A percentile compares a stretch with the other conserved stretches of the same genome.
phyloP scores from a whole-genome alignment of 1,284 basidiomycete species.

The Ganoderma resinaceum region DNA sequence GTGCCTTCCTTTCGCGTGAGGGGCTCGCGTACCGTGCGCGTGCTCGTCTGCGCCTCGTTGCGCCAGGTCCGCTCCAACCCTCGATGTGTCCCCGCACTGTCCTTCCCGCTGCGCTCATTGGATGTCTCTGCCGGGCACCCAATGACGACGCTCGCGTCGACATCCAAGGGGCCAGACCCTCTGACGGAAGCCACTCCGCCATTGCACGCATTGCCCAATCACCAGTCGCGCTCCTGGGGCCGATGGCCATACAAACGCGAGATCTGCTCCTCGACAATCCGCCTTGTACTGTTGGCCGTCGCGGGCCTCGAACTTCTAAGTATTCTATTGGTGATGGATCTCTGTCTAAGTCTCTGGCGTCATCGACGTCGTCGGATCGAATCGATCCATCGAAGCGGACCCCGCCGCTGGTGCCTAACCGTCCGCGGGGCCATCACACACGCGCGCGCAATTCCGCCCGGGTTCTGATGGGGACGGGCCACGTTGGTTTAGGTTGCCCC shows the following conservation, averaged over 20 bases:
- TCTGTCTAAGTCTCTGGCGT: conserved; percentile 3
- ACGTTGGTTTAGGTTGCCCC: conserved; percentile 29
- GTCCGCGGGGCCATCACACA: neutral
- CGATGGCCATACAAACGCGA: neutral
- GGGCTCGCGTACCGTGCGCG: neutral
- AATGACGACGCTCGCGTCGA: neutral
- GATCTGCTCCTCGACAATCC: conserved; percentile 11
- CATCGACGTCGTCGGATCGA: conserved; percentile 3
- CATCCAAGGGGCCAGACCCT: neutral
- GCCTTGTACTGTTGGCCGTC: neutral
- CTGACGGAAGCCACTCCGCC: neutral
- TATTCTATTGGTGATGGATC: neutral
- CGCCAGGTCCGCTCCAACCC: conserved; percentile 1
- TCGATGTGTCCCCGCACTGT: neutral
- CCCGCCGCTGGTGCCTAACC: conserved; percentile 1
- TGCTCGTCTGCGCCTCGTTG: conserved; percentile 1
- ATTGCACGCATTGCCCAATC: neutral
- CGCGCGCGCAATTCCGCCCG: neutral
- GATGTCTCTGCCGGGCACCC: neutral
- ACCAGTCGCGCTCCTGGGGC: no score
- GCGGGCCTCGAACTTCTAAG: conserved; percentile 8
- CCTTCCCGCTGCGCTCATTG: neutral
- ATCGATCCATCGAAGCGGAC: neutral
- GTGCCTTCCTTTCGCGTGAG: neutral
- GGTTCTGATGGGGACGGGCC: conserved; percentile 11